A percentile compares a stretch with the other conserved stretches of the same genome.
Conservation (phyloP, 805 yeast species). For the Starmerella floris region DNA sequence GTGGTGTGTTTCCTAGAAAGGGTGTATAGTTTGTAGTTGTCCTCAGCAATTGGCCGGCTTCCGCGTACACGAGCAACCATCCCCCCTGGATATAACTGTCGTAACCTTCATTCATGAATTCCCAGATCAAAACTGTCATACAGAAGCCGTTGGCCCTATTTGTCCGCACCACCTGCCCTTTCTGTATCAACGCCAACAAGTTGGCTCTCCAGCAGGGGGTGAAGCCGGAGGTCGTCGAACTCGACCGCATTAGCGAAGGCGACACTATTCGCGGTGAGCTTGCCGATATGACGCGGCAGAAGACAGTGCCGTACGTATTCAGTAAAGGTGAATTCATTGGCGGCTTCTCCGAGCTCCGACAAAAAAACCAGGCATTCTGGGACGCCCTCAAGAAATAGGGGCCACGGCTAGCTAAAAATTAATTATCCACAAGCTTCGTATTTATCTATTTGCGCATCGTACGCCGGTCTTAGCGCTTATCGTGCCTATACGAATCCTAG, state of each 20-base stretch:
- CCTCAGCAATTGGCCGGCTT: no score
- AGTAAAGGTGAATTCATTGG: conserved; percentile 48
- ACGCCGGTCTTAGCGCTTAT: no score
- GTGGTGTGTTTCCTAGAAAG: no score
- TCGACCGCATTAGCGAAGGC: conserved; percentile 47
- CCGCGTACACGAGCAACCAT: no score
- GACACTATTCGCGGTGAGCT: conserved; percentile 41
- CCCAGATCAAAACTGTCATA: conserved; percentile 1
- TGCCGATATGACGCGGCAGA: conserved; percentile 42
- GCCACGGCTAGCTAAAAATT: no score
- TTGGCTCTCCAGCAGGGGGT: conserved; percentile 17
- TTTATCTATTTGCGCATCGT: no score
- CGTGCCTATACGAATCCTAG: no score
- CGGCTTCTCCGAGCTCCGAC: conserved; percentile 21
- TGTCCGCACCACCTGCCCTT: conserved; percentile 22
- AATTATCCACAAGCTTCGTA: no score
- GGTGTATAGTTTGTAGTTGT: no score
- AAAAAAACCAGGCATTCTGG: conserved; percentile 20
- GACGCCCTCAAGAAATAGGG: neutral
- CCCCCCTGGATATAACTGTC: no score
- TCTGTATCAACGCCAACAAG: conserved; percentile 18
- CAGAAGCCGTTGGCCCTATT: conserved; percentile 20
- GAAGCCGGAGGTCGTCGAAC: conserved; percentile 33
- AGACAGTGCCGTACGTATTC: conserved; percentile 60
- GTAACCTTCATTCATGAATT: no score